phyloP scores from a whole-genome alignment of 805 yeast genomes.

The Osmozyma mogii region DNA sequence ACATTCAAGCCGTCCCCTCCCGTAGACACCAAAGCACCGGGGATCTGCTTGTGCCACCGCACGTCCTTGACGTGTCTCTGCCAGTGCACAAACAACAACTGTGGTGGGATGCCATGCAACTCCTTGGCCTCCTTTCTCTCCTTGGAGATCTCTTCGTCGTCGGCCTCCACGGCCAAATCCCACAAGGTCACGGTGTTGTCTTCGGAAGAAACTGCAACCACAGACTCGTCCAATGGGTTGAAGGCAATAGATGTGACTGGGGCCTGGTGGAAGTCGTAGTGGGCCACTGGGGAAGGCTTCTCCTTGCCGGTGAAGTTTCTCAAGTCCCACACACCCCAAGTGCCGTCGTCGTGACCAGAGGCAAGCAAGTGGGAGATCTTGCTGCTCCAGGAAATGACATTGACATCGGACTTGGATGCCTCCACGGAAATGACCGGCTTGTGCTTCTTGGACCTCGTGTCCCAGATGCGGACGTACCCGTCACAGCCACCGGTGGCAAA shows the following conservation, averaged over 20 bases:
- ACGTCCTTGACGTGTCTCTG: constrained; percentile 96
- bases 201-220: constrained; percentile 91
- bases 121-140: constrained; percentile 75
- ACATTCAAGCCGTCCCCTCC: constrained; percentile 92
- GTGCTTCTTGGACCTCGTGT: constrained; percentile 86
- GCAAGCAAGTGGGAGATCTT: constrained; percentile 83
- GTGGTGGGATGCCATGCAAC: constrained; percentile 88
- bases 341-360: constrained; percentile 94
- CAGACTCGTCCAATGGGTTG: constrained; percentile 93
- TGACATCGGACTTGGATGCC: constrained; percentile 80
- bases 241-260: constrained; percentile 90
- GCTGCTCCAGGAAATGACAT: constrained; percentile 92
- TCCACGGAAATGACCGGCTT: constrained; percentile 79
- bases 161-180: constrained; percentile 98
- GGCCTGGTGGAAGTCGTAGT: constrained; percentile 89
- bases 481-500: constrained; percentile 94
- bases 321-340: constrained; percentile 98
- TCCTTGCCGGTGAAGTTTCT: constrained; percentile 56
- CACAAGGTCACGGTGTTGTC: constrained; percentile 95
- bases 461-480: constrained; percentile 93
- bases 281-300: constrained; percentile 77
- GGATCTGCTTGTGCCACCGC: constrained; percentile 95
- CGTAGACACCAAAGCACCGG: constrained; percentile 89
- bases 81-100: constrained; percentile 94
- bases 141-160: constrained; percentile 85